Conservation (phyloP, 78 protist species). For the Paratrimastix pyriformis region DNA sequence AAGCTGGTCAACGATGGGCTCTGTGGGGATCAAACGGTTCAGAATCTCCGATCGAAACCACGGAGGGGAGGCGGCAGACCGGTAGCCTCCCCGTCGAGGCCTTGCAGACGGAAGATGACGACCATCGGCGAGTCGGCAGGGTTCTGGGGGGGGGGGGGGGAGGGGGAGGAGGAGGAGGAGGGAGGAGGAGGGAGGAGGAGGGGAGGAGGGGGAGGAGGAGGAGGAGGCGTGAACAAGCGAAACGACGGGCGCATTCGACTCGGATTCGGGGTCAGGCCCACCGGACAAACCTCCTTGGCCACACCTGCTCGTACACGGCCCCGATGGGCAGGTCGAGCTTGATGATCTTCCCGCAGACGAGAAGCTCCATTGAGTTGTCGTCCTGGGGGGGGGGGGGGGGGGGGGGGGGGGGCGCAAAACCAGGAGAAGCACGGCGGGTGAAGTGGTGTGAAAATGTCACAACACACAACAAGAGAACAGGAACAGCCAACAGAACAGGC, state of each 20-base stretch:
- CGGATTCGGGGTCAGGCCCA: background rate
- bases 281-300: slow-evolving; percentile 42
- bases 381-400: too few relatives aligned
- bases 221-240: background rate
- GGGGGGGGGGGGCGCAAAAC: too few relatives aligned
- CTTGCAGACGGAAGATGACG: slow-evolving; percentile 69
- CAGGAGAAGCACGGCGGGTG: too few relatives aligned
- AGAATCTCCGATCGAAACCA: too few relatives aligned
- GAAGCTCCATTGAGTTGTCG: slow-evolving; percentile 82
- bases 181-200: background rate
- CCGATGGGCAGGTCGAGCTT: slow-evolving; percentile 65
- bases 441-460: too few relatives aligned
- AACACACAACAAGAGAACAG: too few relatives aligned
- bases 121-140: slow-evolving; percentile 67
- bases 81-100: slow-evolving; percentile 82
- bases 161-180: background rate
- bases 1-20: slow-evolving; percentile 45
- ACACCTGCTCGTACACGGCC: slow-evolving; percentile 65
- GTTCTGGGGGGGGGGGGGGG: too few relatives aligned
- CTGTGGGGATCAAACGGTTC: too few relatives aligned
- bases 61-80: too few relatives aligned
- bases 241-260: background rate
- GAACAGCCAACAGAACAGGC: too few relatives aligned
- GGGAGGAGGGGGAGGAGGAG: background rate
- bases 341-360: slow-evolving; percentile 66